Conservation (phyloP, 2,329 filamentous ascomycete genomes). For the Thelonectria olida region DNA sequence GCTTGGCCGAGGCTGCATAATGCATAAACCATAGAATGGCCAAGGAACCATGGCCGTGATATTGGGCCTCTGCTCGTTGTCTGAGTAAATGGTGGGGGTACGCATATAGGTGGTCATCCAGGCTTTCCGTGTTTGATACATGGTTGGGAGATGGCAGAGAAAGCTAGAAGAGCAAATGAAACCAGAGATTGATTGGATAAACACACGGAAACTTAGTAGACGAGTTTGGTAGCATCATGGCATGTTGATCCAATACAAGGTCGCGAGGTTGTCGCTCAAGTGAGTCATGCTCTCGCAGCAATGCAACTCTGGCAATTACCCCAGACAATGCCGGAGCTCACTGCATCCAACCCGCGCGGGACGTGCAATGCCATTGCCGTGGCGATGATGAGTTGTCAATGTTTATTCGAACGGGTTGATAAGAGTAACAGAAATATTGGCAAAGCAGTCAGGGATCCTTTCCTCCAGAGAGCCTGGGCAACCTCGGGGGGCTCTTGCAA, state of each 20-base stretch:
- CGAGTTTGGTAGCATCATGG: background rate
- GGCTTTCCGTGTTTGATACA: slow-evolving; percentile 14
- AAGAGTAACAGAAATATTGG: background rate
- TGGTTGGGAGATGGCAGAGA: slow-evolving; percentile 1
- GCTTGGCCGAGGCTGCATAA: background rate
- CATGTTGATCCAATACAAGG: background rate
- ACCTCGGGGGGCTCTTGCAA: background rate
- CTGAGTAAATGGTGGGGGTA: slow-evolving; percentile 23
- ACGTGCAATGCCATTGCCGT: slow-evolving; percentile 35
- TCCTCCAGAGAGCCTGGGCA: background rate
- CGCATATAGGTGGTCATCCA: background rate
- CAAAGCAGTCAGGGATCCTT: slow-evolving; percentile 9
- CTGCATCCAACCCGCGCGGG: background rate
- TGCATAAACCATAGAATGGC: slow-evolving; percentile 1
- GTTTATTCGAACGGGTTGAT: background rate
- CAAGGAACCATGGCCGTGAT: slow-evolving; percentile 1
- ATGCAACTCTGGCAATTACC: slow-evolving; percentile 15
- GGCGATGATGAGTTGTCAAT: slow-evolving; percentile 36
- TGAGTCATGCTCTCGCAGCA: slow-evolving; percentile 15
- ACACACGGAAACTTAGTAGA: background rate
- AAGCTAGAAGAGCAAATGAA: background rate
- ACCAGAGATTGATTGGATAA: slow-evolving; percentile 14
- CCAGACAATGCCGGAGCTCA: slow-evolving; percentile 14
- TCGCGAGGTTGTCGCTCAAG: slow-evolving; percentile 1
- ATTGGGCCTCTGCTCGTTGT: slow-evolving; percentile 20